Base-by-base conservation (phyloP, 2,329 filamentous ascomycete genomes). In the Westerdykella ornata region DNA sequence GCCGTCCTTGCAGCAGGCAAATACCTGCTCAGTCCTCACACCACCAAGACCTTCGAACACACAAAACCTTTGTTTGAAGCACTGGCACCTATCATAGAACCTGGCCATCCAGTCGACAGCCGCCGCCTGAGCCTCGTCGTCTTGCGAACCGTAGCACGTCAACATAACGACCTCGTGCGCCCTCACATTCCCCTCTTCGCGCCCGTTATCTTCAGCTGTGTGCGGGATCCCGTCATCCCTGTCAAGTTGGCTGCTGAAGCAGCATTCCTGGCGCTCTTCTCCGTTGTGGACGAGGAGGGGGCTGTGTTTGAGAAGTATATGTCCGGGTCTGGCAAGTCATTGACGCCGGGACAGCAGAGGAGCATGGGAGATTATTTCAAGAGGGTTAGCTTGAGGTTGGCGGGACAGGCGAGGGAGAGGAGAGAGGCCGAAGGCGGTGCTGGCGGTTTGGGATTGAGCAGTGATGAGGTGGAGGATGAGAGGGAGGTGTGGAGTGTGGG, bases 321-420 rank as follows among this genome's bases (percentile, higher is more conserved):
- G 72, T 73, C 78, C 8, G 80, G 81, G 0, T 74, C 82, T 1
- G 74, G 71, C 5, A 77, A 78, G 38, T 77, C 80, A 3, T 67
- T 96, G 44, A 74, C 81, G 7, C 68, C 85, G 0, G 83, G 79
- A 31, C 81, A 81, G 14, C 92, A 94, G 75, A 78, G 90, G 53
- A 88, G 84, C 64, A 96, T 98, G 84, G 78, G 82, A 44, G 92
- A 98, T 65, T 98, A 98, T 70, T 97, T 97, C 72, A 95, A 95
- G 75, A 76, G 92, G 32, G 86, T 98, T 49, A 88, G 88, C 1
- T 66, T 90, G 57, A 79, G 89, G 53, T 70, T 97, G 15, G 90
- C 85, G n/a, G 78, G 73, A 14, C 92, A 97, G 65, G 88, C 86
- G 1, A 78, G 88, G 47, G 92, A 98, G 70, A 78, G 92, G 54